Evolutionary conservation across 495 filamentous ascomycete genomes (phyloP).

Genomic region (Penicillium steckii): DNA sequence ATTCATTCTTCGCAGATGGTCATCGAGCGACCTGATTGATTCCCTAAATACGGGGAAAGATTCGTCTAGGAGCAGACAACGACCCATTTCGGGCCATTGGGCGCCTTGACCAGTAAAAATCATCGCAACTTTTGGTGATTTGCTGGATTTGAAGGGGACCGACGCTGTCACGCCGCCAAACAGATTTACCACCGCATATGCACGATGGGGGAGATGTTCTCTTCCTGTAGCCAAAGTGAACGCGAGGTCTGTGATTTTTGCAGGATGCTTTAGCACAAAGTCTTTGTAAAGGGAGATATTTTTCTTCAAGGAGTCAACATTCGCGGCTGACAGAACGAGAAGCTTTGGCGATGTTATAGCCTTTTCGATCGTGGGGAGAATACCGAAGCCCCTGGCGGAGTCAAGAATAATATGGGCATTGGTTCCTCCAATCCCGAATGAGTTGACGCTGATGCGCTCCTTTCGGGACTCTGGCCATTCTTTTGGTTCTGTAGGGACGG

Average conservation of each 20-base stretch:
- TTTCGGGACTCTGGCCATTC: conserved; percentile 26
- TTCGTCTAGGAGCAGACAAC: conserved; percentile 24
- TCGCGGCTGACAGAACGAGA: conserved; percentile 11
- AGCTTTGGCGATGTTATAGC: conserved; percentile 1
- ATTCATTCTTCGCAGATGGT: background rate
- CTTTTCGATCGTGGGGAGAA: background rate
- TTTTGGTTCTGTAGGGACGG: conserved; percentile 16
- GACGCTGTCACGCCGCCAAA: background rate
- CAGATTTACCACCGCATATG: background rate
- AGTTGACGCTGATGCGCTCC: conserved; percentile 21
- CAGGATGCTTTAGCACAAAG: conserved; percentile 1
- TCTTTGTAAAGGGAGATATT: background rate
- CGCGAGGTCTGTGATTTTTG: background rate
- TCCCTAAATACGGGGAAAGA: conserved; percentile 21
- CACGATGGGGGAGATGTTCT: conserved; percentile 8
- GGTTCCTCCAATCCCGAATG: conserved; percentile 25
- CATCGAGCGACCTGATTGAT: background rate
- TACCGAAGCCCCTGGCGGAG: background rate
- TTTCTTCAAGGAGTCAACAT: background rate
- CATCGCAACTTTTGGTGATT: conserved; percentile 51
- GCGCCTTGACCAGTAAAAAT: conserved; percentile 70
- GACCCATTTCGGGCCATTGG: conserved; percentile 46
- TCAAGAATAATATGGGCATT: conserved; percentile 27
- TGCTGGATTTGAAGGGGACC: background rate
- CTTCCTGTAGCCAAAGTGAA: conserved; percentile 10